Conservation (phyloP, 2,329 filamentous ascomycete genomes). For the Lecanicillium sp. region DNA sequence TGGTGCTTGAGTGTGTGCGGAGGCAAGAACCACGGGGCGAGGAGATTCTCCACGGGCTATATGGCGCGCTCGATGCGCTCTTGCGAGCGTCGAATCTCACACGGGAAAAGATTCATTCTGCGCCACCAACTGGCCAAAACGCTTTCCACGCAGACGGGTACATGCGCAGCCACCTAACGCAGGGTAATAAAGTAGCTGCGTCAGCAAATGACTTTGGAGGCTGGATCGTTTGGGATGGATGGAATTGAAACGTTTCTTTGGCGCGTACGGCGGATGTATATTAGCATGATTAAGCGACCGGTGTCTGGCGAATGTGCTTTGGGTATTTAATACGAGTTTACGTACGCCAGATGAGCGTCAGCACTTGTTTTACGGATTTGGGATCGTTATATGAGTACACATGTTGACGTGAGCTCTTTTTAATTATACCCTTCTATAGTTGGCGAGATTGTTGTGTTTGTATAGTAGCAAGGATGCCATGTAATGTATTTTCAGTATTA, state of each 20-base stretch:
- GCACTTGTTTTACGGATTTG: no score
- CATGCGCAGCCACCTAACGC: constrained; percentile 17
- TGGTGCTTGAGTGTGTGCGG: constrained; percentile 38
- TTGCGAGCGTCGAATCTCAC: constrained; percentile 34
- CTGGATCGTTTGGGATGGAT: constrained; percentile 32
- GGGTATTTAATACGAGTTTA: no score
- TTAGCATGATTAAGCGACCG: no score
- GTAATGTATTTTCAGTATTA: no score
- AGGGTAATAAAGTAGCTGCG: constrained; percentile 18
- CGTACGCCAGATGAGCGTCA: no score
- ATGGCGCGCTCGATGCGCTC: constrained; percentile 34
- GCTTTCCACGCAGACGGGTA: constrained; percentile 19
- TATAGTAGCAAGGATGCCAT: no score
- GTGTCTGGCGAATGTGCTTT: no score
- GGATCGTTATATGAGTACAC: no score
- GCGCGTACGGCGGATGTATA: no score
- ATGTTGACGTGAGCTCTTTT: no score
- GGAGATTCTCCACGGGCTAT: constrained; percentile 32
- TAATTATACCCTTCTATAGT: no score
- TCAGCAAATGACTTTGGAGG: constrained; percentile 21
- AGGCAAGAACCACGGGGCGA: constrained; percentile 31
- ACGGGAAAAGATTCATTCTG: constrained; percentile 24
- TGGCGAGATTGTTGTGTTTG: no score
- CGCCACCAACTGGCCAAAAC: constrained; percentile 10
- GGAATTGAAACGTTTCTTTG: constrained; percentile 19